Conservation (phyloP, 2,329 filamentous ascomycete species). For the Clonostachys chloroleuca region DNA sequence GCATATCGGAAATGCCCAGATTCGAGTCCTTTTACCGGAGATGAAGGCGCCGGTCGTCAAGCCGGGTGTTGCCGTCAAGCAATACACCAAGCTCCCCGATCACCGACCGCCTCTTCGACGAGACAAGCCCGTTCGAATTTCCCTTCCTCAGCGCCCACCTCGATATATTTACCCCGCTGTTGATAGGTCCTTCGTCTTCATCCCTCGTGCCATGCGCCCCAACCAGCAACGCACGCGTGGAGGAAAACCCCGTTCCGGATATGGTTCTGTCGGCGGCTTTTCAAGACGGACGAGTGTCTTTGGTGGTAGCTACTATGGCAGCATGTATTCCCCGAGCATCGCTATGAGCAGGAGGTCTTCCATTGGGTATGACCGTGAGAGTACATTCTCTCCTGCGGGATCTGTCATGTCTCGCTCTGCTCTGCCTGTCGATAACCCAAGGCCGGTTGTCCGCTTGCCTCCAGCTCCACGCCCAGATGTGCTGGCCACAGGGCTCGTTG, state of each 20-base stretch:
- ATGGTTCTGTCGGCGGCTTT: conserved; percentile 61
- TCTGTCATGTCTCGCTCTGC: conserved; percentile 70
- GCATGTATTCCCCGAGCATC: conserved; percentile 79
- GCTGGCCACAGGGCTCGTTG: background rate
- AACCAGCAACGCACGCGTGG: conserved; percentile 72
- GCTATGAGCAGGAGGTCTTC: conserved; percentile 89
- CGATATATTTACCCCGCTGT: conserved; percentile 88
- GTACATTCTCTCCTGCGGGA: conserved; percentile 73
- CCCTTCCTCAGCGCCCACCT: conserved; percentile 72
- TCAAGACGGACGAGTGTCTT: conserved; percentile 84
- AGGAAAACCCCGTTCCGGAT: conserved; percentile 68
- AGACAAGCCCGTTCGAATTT: conserved; percentile 95
- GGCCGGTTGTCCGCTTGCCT: conserved; percentile 81
- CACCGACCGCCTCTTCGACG: conserved; percentile 89
- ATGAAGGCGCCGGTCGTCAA: conserved; percentile 70
- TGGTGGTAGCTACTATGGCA: conserved; percentile 64
- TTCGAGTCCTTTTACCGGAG: conserved; percentile 75
- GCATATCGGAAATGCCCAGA: conserved; percentile 77
- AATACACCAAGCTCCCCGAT: conserved; percentile 91
- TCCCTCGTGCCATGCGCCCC: conserved; percentile 86
- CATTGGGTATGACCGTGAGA: conserved; percentile 61
- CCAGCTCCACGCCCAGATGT: conserved; percentile 42
- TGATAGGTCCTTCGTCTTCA: conserved; percentile 96
- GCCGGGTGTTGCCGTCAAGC: conserved; percentile 74
- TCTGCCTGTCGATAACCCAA: conserved; percentile 53